A percentile compares a stretch with the other conserved stretches of the same genome.
phyloP scores from a whole-genome alignment of 345 rosid species.

The Populus ilicifolia region DNA sequence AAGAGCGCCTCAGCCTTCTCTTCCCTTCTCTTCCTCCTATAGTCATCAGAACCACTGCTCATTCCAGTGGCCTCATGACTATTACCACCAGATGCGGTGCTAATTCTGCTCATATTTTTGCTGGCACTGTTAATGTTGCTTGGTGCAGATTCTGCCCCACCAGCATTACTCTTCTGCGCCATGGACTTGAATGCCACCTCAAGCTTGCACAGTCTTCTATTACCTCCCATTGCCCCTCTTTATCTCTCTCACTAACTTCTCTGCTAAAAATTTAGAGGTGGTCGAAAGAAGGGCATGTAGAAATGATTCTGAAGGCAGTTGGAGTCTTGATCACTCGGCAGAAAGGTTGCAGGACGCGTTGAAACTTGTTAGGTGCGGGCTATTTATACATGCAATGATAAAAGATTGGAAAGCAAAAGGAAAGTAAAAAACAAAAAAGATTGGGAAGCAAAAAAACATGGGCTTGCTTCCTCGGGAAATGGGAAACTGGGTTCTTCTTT shows the following conservation, averaged over 20 bases:
- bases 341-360: not conserved
- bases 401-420: not conserved
- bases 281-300: not conserved
- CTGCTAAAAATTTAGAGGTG: not conserved
- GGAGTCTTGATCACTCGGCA: not conserved
- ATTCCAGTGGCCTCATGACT: not conserved
- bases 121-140: not conserved
- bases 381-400: not conserved
- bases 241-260: not conserved
- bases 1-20: constrained; percentile 26
- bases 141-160: not conserved
- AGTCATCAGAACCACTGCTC: not conserved
- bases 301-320: not conserved
- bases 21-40: constrained; percentile 8
- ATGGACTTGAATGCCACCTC: constrained; percentile 16
- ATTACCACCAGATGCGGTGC: constrained; percentile 1
- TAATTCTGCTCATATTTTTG: not conserved
- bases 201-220: constrained; percentile 3
- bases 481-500: not conserved
- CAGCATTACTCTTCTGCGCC: not conserved
- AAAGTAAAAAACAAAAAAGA: too few species aligned
- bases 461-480: not conserved
- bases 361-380: not conserved
- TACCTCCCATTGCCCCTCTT: constrained; percentile 11
- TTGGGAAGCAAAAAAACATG: not conserved